Base-by-base conservation (phyloP, 768 basidiomycete genomes). In the Megacollybia marginata region DNA sequence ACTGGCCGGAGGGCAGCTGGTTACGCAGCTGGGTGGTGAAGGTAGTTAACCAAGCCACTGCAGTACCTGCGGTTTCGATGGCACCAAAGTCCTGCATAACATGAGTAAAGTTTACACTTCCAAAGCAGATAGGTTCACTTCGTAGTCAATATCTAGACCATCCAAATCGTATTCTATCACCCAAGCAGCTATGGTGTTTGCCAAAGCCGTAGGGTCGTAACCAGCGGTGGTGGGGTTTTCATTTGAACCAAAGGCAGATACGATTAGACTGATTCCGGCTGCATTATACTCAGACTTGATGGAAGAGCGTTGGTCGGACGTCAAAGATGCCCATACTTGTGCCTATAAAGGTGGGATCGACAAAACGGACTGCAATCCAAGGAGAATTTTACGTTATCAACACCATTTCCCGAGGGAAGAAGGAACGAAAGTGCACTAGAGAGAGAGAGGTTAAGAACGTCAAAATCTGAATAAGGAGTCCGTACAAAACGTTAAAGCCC, bases 251-350 rank as follows among this genome's bases (percentile, higher is more conserved):
- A 82, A 82, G 4, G 66, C 69, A 42, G 78, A 76, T 5, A 82
- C 80, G 47, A 83, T 70, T 43, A 83, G 57, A 18, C 73, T 75
- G 59, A 82, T 80, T 16, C 80, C 80, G 6, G 79, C 78, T 0
- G 72, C 68, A 19, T 66, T 67, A 56, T 82, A 82, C 50, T 75
- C 68, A 1, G 70, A 53, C 52, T 78, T 62, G 56, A 74, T 68
- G 33, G 68, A 59, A 38, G 73, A 56, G 33, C 83, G 72, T 46
- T 80, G 67, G 8, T 65, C 60, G 23, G 58, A 68, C 11, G 70
- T 72, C 32, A 81, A 61, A 38, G 59, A 57, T 5, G 72, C 72
- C 81, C 80, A 82, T 28, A 28, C 23, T 28, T 28, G 23, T 28
- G 23, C 23, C 23, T 28, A 28, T 28, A 28, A 28, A 28, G 23